Evolutionary conservation across 768 basidiomycete genomes (phyloP).

Genomic region (Psilocybe tampanensis): DNA sequence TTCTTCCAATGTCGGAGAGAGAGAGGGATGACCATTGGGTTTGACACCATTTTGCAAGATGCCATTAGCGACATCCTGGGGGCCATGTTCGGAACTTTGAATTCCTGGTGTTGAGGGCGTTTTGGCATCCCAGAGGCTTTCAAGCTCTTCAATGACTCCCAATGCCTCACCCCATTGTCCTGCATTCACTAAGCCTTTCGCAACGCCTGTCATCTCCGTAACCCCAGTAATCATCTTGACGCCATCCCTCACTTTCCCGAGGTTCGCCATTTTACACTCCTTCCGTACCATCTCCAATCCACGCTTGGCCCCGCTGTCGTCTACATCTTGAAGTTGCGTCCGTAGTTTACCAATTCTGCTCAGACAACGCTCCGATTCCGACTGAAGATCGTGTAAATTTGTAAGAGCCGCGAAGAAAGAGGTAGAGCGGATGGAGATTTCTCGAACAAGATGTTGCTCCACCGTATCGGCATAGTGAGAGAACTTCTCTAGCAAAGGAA

Average conservation of each 20-base stretch:
- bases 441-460: conserved; percentile 91
- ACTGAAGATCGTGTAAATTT: conserved; percentile 90
- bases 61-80: background rate
- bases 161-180: conserved; percentile 91
- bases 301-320: conserved; percentile 73
- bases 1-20: conserved; percentile 43
- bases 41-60: conserved; percentile 15
- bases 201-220: conserved; percentile 76
- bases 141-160: conserved; percentile 68
- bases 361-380: conserved; percentile 85
- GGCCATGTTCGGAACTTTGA: conserved; percentile 1
- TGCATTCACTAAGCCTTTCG: conserved; percentile 71
- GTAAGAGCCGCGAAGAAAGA: conserved; percentile 97
- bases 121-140: conserved; percentile 53
- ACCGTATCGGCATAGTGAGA: conserved; percentile 92
- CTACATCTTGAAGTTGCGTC: conserved; percentile 70
- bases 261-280: conserved; percentile 60
- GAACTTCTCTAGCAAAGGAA: conserved; percentile 84
- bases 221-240: conserved; percentile 68
- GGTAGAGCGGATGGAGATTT: conserved; percentile 87
- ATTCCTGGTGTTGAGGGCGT: conserved; percentile 5
- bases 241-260: conserved; percentile 63
- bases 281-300: conserved; percentile 76
- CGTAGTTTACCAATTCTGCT: conserved; percentile 75
- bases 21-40: conserved; percentile 23